phyloP scores from a whole-genome alignment of 2,329 filamentous ascomycete genomes.

The Stachybotrys chlorohalonatus region DNA sequence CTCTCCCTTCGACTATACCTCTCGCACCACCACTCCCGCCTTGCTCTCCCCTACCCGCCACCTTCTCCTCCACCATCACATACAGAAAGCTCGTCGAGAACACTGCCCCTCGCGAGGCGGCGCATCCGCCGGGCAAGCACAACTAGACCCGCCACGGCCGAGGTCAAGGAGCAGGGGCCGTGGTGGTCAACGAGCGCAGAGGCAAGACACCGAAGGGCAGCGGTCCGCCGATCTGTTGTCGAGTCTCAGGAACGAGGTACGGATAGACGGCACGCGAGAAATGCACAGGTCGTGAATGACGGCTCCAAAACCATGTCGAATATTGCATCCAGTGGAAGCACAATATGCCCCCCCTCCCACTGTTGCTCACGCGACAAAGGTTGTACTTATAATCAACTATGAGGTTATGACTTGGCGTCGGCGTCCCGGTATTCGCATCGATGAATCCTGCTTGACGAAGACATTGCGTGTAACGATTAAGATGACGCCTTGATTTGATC shows the following conservation, averaged over 20 bases:
- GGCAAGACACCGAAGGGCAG: constrained; percentile 13
- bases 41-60: constrained; percentile 30
- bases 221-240: constrained; percentile 19
- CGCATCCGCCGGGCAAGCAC: constrained; percentile 22
- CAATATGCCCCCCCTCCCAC: too few species aligned
- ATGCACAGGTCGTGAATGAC: too few species aligned
- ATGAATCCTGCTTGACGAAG: too few species aligned
- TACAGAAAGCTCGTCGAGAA: constrained; percentile 31
- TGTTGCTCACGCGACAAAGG: too few species aligned
- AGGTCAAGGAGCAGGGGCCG: constrained; percentile 29
- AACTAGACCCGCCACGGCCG: constrained; percentile 22
- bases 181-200: constrained; percentile 16
- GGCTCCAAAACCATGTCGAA: too few species aligned
- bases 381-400: too few species aligned
- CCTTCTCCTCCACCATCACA: constrained; percentile 29
- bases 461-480: too few species aligned
- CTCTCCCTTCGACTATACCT: constrained; percentile 22
- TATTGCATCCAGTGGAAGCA: too few species aligned
- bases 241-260: constrained; percentile 24
- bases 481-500: too few species aligned
- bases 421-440: too few species aligned
- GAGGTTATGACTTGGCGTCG: too few species aligned
- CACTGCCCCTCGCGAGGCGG: constrained; percentile 32
- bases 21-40: constrained; percentile 23
- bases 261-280: constrained; percentile 9